A percentile compares a stretch with the other conserved stretches of the same genome.
Evolutionary conservation across 2,329 filamentous ascomycete species (phyloP).

Genomic region (Colletotrichum sp.): DNA sequence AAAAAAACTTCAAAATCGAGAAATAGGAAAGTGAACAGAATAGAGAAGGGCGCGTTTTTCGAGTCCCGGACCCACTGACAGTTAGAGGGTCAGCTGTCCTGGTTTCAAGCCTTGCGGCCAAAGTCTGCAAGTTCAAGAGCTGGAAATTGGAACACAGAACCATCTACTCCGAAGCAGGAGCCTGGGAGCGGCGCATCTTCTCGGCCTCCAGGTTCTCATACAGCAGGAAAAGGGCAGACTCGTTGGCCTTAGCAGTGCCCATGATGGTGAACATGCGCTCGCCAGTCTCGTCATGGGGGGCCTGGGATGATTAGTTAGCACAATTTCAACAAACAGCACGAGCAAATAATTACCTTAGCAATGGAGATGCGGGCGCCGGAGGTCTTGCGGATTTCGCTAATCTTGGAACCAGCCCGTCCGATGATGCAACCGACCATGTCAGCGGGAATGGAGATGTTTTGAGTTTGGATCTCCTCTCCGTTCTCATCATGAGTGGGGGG

Average conservation of each 20-base stretch:
- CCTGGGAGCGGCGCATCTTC: conserved; percentile 95
- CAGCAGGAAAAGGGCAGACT: conserved; percentile 92
- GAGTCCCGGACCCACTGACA: conserved; percentile 1
- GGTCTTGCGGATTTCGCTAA: conserved; percentile 97
- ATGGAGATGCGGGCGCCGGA: conserved; percentile 98
- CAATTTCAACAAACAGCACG: not conserved
- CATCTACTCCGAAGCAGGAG: conserved; percentile 57
- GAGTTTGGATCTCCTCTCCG: conserved; percentile 96
- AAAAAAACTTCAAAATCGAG: not conserved
- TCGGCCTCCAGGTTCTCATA: conserved; percentile 99
- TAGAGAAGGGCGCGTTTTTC: not conserved
- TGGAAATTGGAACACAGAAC: not conserved
- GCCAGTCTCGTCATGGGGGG: conserved; percentile 94
- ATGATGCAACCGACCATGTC: conserved; percentile 99
- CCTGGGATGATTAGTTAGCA: conserved; percentile 43
- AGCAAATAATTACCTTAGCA: conserved; percentile 71
- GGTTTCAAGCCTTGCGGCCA: conserved; percentile 15
- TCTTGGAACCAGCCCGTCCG: conserved; percentile 92
- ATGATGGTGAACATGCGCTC: conserved; percentile 99
- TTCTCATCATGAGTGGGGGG: conserved; percentile 93
- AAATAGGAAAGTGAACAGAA: not conserved
- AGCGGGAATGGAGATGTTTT: conserved; percentile 98
- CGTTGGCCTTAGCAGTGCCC: conserved; percentile 91
- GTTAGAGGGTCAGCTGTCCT: not conserved
- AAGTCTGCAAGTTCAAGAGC: conserved; percentile 16